These are phyloP conservation scores for Colletotrichum horii DNA, from an alignment of 2,329 filamentous ascomycete species.

Conservation along the genomic window DNA sequence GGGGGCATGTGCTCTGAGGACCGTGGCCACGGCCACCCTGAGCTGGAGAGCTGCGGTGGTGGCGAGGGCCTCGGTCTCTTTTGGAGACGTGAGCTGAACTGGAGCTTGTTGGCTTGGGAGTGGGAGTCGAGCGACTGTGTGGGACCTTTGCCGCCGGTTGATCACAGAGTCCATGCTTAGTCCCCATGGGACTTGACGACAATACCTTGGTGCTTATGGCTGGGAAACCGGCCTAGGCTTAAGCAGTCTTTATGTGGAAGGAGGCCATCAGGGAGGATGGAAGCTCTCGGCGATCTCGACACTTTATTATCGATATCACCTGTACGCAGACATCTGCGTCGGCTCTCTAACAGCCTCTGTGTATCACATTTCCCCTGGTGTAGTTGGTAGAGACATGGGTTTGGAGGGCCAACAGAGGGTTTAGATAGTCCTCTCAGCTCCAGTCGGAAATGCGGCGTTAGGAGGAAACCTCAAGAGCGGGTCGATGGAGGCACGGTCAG, in stretches of 20 bases:
- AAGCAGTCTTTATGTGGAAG: slow-evolving; percentile 17
- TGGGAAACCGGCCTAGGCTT: slow-evolving; percentile 13
- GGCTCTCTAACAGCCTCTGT: background rate
- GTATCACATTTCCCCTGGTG: background rate
- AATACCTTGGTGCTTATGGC: slow-evolving; percentile 18
- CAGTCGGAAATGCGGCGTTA: slow-evolving; percentile 28
- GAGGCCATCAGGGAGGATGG: background rate
- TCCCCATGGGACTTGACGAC: slow-evolving; percentile 26
- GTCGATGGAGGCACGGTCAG: background rate
- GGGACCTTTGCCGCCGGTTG: slow-evolving; percentile 42
- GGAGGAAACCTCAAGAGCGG: slow-evolving; percentile 15
- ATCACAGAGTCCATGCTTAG: slow-evolving; percentile 54
- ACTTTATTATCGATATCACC: slow-evolving; percentile 6
- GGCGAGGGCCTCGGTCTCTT: slow-evolving; percentile 71
- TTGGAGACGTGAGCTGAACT: slow-evolving; percentile 81
- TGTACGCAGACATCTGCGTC: background rate
- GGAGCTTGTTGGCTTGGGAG: slow-evolving; percentile 84
- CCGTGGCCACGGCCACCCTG: slow-evolving; percentile 52
- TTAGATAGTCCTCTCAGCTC: slow-evolving; percentile 56
- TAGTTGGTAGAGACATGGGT: slow-evolving; percentile 8
- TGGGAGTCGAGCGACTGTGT: slow-evolving; percentile 58
- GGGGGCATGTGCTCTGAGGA: slow-evolving; percentile 85
- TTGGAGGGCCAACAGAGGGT: slow-evolving; percentile 47
- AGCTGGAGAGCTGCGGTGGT: slow-evolving; percentile 44
- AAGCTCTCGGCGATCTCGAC: background rate